Conservation (phyloP, 2,329 filamentous ascomycete genomes). For the Fusarium sp. region DNA sequence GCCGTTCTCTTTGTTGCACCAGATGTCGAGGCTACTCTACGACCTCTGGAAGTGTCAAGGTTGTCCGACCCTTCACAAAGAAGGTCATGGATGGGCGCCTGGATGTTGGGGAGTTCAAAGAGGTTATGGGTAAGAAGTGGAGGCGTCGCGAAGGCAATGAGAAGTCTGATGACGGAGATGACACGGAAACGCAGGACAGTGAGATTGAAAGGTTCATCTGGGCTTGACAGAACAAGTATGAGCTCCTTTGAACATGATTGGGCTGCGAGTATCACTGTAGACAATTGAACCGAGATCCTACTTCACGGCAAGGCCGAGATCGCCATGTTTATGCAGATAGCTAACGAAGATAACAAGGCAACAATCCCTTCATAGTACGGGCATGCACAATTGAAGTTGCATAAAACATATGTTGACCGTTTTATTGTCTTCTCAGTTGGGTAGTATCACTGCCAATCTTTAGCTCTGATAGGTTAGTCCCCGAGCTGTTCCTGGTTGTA, state of each 20-base stretch:
- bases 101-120: not conserved
- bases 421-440: not conserved
- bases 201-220: slow-evolving; percentile 2
- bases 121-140: slow-evolving; percentile 8
- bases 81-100: not conserved
- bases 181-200: not conserved
- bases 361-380: not conserved
- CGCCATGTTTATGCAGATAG: not conserved
- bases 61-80: not conserved
- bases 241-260: not conserved
- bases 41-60: not conserved
- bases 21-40: not conserved
- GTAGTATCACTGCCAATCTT: not conserved
- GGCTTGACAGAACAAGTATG: not conserved
- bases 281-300: not conserved
- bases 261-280: not conserved
- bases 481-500: not conserved
- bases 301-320: not conserved
- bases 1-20: slow-evolving; percentile 3
- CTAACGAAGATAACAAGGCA: not conserved
- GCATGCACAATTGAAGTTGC: not conserved
- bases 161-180: not conserved
- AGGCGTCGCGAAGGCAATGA: not conserved
- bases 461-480: slow-evolving; percentile 12
- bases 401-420: not conserved